Evolutionary conservation across 441 rosid species (phyloP).

Genomic region (Eruca vesicaria): DNA sequence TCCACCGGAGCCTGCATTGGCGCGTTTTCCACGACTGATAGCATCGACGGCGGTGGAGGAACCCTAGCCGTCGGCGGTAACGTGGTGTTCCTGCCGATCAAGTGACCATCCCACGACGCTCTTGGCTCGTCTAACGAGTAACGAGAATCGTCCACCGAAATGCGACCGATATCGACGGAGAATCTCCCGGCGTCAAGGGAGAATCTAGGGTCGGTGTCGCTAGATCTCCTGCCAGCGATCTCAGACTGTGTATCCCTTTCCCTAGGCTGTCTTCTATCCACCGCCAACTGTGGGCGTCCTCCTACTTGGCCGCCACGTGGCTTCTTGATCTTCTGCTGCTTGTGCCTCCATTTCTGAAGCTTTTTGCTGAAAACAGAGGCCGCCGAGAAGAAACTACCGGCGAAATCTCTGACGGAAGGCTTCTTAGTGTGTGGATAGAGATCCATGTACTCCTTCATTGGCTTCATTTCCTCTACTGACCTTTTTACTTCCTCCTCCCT

Average conservation of each 20-base stretch:
- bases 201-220: constrained; percentile 91
- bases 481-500: too few species aligned
- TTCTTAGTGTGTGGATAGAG: constrained; percentile 78
- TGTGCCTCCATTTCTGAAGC: constrained; percentile 85
- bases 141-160: constrained; percentile 68
- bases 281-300: constrained; percentile 58
- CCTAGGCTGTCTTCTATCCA: constrained; percentile 48
- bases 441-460: constrained; percentile 91
- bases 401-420: constrained; percentile 43
- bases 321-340: constrained; percentile 84
- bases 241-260: constrained; percentile 91
- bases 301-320: constrained; percentile 32
- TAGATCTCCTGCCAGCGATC: constrained; percentile 82
- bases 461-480: too few species aligned
- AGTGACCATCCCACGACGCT: constrained; percentile 81
- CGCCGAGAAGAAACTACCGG: constrained; percentile 89
- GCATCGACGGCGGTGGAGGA: constrained; percentile 55
- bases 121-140: constrained; percentile 75
- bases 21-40: constrained; percentile 76
- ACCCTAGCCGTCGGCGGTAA: background rate
- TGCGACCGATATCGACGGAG: constrained; percentile 61
- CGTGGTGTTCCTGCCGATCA: constrained; percentile 45
- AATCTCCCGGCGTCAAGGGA: constrained; percentile 68
- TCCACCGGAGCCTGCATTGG: too few species aligned
- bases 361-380: constrained; percentile 90